Evolutionary conservation across 2,329 filamentous ascomycete species (phyloP), one percentile per base, ranked within the genome.

Genomic region (Blastomyces gilchristii): DNA sequence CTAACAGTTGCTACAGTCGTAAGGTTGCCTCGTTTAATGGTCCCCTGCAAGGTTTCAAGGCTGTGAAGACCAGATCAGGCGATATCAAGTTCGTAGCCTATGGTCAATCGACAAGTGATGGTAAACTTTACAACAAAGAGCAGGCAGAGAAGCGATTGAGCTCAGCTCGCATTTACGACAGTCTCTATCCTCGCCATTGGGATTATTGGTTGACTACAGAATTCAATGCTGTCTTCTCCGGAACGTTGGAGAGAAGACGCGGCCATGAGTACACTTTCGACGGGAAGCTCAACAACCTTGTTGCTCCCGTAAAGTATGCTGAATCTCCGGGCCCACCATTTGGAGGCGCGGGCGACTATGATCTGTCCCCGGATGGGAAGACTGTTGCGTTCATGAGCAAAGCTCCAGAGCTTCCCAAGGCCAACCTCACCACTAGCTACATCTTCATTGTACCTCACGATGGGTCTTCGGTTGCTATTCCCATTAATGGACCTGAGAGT

Each of bases 121-220:
- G 90, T 5, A 78, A 84, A 1, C 81, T 94, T 34, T 86, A 86
- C 75, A 89, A 89, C 71, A 79, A 84, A 14, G 80, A 85, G 47
- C 79, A 81, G 16, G 85, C 83, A 47, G 77, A 83, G 66, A 84
- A 86, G 70, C 78, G 83, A 1, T 76, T 80, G 31, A 87, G 87
- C 25, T 83, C 84, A 3, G 90, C 85, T 37, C 86, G 83, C 69
- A 82, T 91, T 28, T 94, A 94, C 74, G 85, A 84, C 25, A 84
- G 83, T 58, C 83, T 92, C 34, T 94, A 90, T 70, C 88, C 90
- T 37, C 84, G 90, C 16, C 89, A 95, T 70, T 95, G 90, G 90
- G 90, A 95, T 72, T 75, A 82, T n/a, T 95, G 87, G 76, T 79
- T 86, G 34, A 85, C 83, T 0, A 82, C 86, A 56, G 86, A 89